Conservation (phyloP, 371 early-diverging fungal species). For the Umbelopsis sp. region DNA sequence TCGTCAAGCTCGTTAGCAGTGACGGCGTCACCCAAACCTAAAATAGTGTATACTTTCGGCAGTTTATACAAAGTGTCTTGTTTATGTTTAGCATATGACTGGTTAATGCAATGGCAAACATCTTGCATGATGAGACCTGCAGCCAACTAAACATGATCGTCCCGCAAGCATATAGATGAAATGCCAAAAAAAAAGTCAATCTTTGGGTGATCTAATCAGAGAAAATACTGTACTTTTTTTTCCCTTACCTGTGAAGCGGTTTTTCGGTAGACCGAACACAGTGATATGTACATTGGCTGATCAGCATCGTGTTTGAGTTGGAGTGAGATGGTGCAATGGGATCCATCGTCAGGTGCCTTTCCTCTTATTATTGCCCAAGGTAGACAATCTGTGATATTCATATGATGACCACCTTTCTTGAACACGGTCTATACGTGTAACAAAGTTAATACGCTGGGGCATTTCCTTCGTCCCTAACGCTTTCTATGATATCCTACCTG, state of each 20-base stretch:
- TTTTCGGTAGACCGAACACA: slow-evolving; percentile 40
- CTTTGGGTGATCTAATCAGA: neutral
- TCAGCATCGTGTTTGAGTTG: slow-evolving; percentile 18
- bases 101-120: slow-evolving; percentile 29
- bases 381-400: slow-evolving; percentile 42
- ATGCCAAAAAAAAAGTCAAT: neutral
- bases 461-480: neutral
- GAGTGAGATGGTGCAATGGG: slow-evolving; percentile 21
- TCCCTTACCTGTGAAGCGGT: slow-evolving; percentile 28
- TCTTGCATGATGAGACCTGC: slow-evolving; percentile 33
- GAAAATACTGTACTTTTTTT: neutral
- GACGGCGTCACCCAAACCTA: neutral
- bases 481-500: slow-evolving; percentile 21
- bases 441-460: neutral
- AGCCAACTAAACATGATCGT: slow-evolving; percentile 20
- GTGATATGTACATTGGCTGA: slow-evolving; percentile 28
- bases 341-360: slow-evolving; percentile 20
- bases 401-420: slow-evolving; percentile 35
- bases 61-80: neutral
- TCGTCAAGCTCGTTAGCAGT: slow-evolving; percentile 18
- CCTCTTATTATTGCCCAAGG: slow-evolving; percentile 23
- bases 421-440: neutral
- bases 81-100: slow-evolving; percentile 29
- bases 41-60: neutral
- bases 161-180: too few relatives aligned